Percentiles rank a stretch among this genome's conserved stretches.
Conservation (phyloP, 1,284 basidiomycete species). For the Microstroma glucosiphilum region DNA sequence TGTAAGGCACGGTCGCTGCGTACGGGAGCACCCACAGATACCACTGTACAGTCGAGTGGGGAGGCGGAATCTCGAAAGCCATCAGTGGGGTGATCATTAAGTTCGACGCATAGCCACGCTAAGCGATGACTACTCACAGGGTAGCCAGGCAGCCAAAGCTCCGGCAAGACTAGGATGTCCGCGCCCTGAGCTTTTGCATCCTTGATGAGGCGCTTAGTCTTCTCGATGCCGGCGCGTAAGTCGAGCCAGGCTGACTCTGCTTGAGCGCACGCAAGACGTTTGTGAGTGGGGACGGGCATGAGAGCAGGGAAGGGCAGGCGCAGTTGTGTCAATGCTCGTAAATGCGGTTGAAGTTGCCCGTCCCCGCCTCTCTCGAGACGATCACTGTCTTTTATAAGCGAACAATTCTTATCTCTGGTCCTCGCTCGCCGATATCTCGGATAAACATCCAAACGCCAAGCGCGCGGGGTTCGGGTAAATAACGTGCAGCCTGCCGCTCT, state of each 20-base stretch:
- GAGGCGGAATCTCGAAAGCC: neutral
- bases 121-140: neutral
- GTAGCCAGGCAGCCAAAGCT: conserved; percentile 13
- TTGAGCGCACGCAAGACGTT: conserved; percentile 9
- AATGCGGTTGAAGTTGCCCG: too few species aligned
- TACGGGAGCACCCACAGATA: conserved; percentile 9
- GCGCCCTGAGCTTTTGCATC: conserved; percentile 11
- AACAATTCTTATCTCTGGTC: too few species aligned
- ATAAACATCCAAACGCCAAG: too few species aligned
- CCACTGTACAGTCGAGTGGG: neutral
- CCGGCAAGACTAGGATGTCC: conserved; percentile 11
- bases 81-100: neutral
- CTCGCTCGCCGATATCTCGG: too few species aligned
- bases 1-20: conserved; percentile 10
- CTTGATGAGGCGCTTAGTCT: conserved; percentile 10
- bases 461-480: too few species aligned
- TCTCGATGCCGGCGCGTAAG: conserved; percentile 2
- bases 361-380: too few species aligned
- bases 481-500: too few species aligned
- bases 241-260: conserved; percentile 13
- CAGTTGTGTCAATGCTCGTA: too few species aligned
- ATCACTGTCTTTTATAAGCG: too few species aligned
- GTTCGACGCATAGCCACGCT: neutral
- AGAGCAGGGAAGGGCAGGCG: neutral
- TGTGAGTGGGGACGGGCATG: neutral